phyloP scores from a whole-genome alignment of 345 rosid genomes.

The Erucastrum elatum region DNA sequence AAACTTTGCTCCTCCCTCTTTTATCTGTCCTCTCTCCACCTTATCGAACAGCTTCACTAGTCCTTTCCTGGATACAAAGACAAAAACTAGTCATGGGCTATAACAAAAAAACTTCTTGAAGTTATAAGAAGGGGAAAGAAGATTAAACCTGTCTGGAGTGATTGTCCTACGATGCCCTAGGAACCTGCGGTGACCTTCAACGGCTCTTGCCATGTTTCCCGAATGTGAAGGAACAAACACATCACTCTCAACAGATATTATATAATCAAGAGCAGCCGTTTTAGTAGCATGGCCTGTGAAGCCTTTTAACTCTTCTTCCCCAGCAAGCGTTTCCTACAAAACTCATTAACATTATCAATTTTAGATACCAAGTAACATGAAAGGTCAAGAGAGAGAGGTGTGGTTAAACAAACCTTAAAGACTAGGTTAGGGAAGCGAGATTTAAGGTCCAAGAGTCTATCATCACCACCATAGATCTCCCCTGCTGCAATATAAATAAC shows the following conservation, averaged over 20 bases:
- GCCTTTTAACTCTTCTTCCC: constrained; percentile 55
- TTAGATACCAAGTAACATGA: not conserved
- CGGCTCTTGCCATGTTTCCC: constrained; percentile 97
- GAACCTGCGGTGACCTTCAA: too few species aligned
- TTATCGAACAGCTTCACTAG: constrained; percentile 67
- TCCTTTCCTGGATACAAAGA: constrained; percentile 58
- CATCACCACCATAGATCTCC: constrained; percentile 80
- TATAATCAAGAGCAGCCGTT: constrained; percentile 92
- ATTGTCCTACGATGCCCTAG: constrained; percentile 85
- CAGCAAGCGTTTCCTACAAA: constrained; percentile 70
- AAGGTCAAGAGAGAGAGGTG: not conserved
- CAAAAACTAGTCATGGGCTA: too few species aligned
- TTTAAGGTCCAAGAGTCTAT: constrained; percentile 63
- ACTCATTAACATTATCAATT: constrained; percentile 10
- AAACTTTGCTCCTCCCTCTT: constrained; percentile 52
- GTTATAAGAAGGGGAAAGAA: not conserved
- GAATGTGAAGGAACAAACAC: constrained; percentile 87
- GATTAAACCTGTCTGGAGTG: constrained; percentile 71
- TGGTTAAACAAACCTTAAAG: constrained; percentile 61
- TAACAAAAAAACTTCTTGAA: not conserved
- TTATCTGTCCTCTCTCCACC: constrained; percentile 60
- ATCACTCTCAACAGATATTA: constrained; percentile 81
- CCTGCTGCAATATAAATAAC: constrained; percentile 87
- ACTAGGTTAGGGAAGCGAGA: constrained; percentile 73
- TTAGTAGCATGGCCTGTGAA: constrained; percentile 72